Evolutionary conservation across 1,139 yeast genomes (phyloP), one percentile per base, ranked within the genome.

Genomic region (Kodamaea derodonti): DNA sequence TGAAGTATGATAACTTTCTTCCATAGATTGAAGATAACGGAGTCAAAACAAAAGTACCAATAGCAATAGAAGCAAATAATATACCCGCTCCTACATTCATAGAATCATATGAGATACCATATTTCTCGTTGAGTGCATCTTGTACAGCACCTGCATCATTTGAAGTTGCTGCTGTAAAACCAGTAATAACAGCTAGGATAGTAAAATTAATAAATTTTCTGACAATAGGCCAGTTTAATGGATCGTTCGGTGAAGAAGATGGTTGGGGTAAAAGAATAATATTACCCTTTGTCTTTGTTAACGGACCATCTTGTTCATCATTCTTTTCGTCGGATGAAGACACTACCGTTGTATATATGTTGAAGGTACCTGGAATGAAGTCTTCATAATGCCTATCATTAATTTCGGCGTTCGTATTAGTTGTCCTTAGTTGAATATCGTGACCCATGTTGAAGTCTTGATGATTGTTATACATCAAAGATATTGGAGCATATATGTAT

Each of bases 251-350:
- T 4, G 78, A 72, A 37, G 70, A 70, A 11, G 79, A 61, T 4
- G 83, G 83, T 45, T 75, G 80, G 3, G 81, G 83, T 31, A 74
- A 61, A 34, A 78, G 56, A 20, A 76, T 65, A 34, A 73, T 58
- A 27, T 43, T 41, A 10, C 49, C 49, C 16, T 34, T 34, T 6
- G 39, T 38, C 31, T 47, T 46, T 17, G 46, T 34, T 13, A 27
- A 27, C 3, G 18, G 22, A 23, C 35, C 38, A 25, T 36, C 39
- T 7, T 40, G 38, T 1, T 36, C 45, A 5, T 39, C 33, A 18
- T 35, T 34, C 18, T 30, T 34, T 15, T 24, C 28, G 12, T 31
- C 42, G 7, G 26, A 11, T 14, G 26, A 27, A 15, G 35, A 35
- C 14, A 37, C 43, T 9, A 46, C 36, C 26, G 41, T 39, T 27